These are phyloP conservation scores for Aspergillus sp. DNA, from an alignment of 2,329 filamentous ascomycete genomes.

Conservation along the genomic window DNA sequence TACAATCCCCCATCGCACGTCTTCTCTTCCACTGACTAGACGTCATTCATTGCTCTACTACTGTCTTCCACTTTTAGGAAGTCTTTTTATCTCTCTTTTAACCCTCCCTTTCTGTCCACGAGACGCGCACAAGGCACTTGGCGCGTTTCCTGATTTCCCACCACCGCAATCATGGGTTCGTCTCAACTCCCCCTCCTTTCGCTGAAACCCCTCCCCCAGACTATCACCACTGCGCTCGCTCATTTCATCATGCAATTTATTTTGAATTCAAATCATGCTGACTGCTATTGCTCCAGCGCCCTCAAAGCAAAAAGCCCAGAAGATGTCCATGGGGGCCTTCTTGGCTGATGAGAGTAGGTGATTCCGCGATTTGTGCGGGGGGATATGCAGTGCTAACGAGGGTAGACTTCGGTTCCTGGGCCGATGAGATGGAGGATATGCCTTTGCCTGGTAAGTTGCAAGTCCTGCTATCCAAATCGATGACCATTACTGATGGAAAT, in stretches of 20 bases:
- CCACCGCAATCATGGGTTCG: conserved; percentile 58
- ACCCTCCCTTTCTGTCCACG: conserved; percentile 20
- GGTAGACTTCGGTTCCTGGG: conserved; percentile 82
- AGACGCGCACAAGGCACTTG: conserved; percentile 36
- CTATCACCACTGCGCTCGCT: conserved; percentile 4
- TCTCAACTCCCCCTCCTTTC: conserved; percentile 14
- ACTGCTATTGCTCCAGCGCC: conserved; percentile 61
- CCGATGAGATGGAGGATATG: conserved; percentile 94
- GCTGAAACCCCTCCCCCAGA: not conserved
- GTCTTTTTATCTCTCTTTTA: conserved; percentile 11
- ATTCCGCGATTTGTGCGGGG: conserved; percentile 3
- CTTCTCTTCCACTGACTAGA: no score
- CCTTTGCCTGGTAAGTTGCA: conserved; percentile 63
- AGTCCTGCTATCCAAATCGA: conserved; percentile 4
- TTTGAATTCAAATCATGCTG: conserved; percentile 29
- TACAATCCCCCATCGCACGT: no score
- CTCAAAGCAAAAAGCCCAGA: conserved; percentile 89
- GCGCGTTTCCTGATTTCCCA: conserved; percentile 35
- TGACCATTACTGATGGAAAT: conserved; percentile 11
- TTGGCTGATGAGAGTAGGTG: conserved; percentile 82
- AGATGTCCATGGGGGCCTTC: conserved; percentile 97
- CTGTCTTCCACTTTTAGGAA: conserved; percentile 15
- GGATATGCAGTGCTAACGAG: conserved; percentile 22
- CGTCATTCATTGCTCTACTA: conserved; percentile 1
- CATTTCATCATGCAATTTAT: conserved; percentile 3